These are phyloP conservation scores for Hapsidospora chrysogenum DNA, from an alignment of 495 filamentous ascomycete species.

Conservation along the genomic window DNA sequence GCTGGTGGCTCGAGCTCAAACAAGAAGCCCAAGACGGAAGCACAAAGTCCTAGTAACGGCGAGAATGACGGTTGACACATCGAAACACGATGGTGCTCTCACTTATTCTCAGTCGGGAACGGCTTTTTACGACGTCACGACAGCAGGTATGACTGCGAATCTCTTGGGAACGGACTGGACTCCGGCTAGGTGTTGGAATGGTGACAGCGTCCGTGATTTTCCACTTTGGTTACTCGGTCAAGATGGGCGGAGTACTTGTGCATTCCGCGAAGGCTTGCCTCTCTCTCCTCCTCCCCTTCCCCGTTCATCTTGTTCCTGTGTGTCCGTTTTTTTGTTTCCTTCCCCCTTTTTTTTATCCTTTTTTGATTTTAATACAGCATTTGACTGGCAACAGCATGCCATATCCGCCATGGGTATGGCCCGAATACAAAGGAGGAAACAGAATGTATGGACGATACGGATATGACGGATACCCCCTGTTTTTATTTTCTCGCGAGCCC, in stretches of 20 bases:
- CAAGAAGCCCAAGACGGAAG: constrained; percentile 37
- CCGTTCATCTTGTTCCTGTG: not conserved
- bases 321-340: not conserved
- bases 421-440: not conserved
- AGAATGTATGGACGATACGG: not conserved
- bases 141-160: constrained; percentile 4
- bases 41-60: constrained; percentile 18
- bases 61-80: constrained; percentile 38
- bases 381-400: not conserved
- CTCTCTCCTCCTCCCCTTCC: not conserved
- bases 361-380: not conserved
- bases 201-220: too few species aligned
- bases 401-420: not conserved
- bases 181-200: too few species aligned
- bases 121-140: constrained; percentile 11
- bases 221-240: too few species aligned
- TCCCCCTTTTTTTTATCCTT: not conserved
- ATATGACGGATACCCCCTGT: not conserved
- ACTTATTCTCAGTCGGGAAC: too few species aligned
- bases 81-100: too few species aligned
- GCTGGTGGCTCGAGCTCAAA: constrained; percentile 24
- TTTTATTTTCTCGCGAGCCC: too few species aligned
- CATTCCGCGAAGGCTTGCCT: too few species aligned
- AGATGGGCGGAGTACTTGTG: too few species aligned
- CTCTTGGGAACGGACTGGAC: too few species aligned